Conservation (phyloP, 257 asterid species). For the Gentiana dahurica region DNA sequence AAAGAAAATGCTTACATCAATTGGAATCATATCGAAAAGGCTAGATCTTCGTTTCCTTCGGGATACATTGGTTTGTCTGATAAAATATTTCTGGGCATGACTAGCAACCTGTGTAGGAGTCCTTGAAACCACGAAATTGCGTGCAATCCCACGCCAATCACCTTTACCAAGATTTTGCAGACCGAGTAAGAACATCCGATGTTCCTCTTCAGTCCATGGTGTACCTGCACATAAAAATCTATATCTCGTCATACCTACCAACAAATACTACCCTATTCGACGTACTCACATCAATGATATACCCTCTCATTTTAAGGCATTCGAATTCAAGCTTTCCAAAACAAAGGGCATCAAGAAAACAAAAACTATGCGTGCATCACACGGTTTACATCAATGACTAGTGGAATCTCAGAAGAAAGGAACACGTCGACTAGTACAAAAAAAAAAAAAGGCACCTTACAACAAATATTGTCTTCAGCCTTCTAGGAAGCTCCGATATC, state of each 20-base stretch:
- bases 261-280: neutral
- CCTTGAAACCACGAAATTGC: constrained; percentile 78
- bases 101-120: constrained; percentile 99
- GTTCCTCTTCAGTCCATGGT: constrained; percentile 99
- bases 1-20: constrained; percentile 59
- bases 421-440: no score
- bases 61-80: constrained; percentile 83
- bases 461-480: no score
- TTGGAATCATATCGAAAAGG: constrained; percentile 87
- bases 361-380: no score
- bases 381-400: no score
- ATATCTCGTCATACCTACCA: neutral
- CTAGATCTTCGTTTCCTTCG: constrained; percentile 97
- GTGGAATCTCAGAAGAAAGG: no score
- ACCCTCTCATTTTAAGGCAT: no score
- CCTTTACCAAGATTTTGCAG: constrained; percentile 99
- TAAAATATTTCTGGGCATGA: constrained; percentile 96
- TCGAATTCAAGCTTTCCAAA: no score
- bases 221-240: constrained; percentile 38
- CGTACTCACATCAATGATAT: neutral
- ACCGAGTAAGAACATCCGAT: constrained; percentile 87
- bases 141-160: constrained; percentile 99
- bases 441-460: no score
- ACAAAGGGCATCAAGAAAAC: no score
- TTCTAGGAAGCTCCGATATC: no score